Evolutionary conservation across 805 yeast species (phyloP), one percentile per base, ranked within the genome.

Genomic region (Pichia cabralensis): DNA sequence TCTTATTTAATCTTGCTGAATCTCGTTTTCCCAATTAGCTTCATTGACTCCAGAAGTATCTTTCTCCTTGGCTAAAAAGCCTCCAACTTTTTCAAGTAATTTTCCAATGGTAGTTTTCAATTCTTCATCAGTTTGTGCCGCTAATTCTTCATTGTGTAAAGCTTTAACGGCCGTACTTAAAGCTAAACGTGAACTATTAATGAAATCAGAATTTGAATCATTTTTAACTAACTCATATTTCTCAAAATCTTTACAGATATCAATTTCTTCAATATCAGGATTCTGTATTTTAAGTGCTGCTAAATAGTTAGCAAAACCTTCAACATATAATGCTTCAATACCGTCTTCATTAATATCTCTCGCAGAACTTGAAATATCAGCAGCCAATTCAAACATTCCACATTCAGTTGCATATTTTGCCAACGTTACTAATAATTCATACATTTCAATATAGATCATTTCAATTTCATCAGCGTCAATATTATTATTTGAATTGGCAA

Each of bases 311-410:
- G 92, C 75, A 48, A 88, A 73, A 0, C 92, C 94, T 50, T 84
- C 94, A 43, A 86, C 61, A 53, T 92, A 92, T 50, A 71, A 80
- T 26, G 79, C 69, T 49, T 92, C 97, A 38, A 84, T 64, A 41
- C 84, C 74, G 47, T 76, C 79, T 47, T 89, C 96, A 58, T 89
- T 86, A 30, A 89, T 71, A 40, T 81, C 89, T 47, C 79, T 78
- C 13, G 79, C 65, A 18, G 69, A 67, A 13, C 68, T 60, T 10
- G 85, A 66, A n/a, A 85, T 75, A n/a, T 70, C 67, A 4, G 73
- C 61, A 3, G 82, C 82, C 13, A 67, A 48, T 25, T 82, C 94
- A 49, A 74, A 76, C 43, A 73, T 55, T 15, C 78, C 89, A 50
- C 83, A 61, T 56, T 92, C 97, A 28, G 83, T 65, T 41, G 86